Conservation (phyloP, 345 rosid species). For the Aurinia saxatilis region DNA sequence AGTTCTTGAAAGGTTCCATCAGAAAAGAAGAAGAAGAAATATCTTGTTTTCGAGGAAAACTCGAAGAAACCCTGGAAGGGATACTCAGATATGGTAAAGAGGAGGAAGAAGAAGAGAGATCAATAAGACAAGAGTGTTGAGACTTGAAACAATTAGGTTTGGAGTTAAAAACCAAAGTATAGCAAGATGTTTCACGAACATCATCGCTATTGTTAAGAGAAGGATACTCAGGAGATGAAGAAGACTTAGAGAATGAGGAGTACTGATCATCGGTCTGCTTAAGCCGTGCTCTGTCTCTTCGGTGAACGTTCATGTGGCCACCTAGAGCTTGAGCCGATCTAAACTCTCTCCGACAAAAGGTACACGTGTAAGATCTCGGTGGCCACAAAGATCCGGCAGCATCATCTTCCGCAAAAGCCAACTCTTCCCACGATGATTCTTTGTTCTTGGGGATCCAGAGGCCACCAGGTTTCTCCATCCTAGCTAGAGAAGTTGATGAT, state of each 20-base stretch:
- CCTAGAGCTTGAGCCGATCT: conserved; percentile 91
- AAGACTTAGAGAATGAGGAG: conserved; percentile 23
- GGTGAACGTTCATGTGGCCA: conserved; percentile 93
- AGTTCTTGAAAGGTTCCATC: conserved; percentile 24
- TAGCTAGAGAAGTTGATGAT: too few species aligned
- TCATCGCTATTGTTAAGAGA: conserved; percentile 29
- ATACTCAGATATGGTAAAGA: conserved; percentile 20
- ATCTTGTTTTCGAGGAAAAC: conserved; percentile 25
- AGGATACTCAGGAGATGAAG: conserved; percentile 35
- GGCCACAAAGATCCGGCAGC: conserved; percentile 76
- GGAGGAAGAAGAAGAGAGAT: conserved; percentile 27
- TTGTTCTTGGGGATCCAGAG: conserved; percentile 9
- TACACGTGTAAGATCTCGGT: conserved; percentile 86
- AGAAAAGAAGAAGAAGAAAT: conserved; percentile 22
- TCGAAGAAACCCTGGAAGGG: conserved; percentile 50
- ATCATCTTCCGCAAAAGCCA: conserved; percentile 84
- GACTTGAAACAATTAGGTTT: conserved; percentile 45
- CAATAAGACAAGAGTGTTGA: conserved; percentile 24
- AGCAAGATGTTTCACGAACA: conserved; percentile 23
- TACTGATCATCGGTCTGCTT: conserved; percentile 51
- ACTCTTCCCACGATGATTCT: conserved; percentile 80
- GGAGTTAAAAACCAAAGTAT: conserved; percentile 47
- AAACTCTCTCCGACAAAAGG: conserved; percentile 79
- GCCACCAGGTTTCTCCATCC: conserved; percentile 17
- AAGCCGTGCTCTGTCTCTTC: conserved; percentile 86